A percentile compares a stretch with the other conserved stretches of the same genome.
Evolutionary conservation across 2,329 filamentous ascomycete species (phyloP).

Genomic region (Trichoderma koningiopsis): DNA sequence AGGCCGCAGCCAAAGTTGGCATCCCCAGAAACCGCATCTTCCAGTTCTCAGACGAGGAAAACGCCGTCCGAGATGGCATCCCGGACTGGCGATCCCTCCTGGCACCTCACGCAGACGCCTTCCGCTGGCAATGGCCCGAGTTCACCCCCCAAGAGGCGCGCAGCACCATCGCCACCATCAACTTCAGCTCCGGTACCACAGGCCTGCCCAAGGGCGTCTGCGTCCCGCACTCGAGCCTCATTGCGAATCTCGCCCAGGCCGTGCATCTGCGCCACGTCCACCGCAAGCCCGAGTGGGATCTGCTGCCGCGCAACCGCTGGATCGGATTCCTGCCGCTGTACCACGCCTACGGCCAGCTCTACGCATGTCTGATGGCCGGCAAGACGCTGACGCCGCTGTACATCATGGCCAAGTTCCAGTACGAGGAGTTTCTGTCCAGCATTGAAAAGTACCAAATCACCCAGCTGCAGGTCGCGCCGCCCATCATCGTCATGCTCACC

Average conservation of each 20-base stretch:
- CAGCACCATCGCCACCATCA: constrained; percentile 47
- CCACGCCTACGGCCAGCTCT: constrained; percentile 60
- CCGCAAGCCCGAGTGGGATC: constrained; percentile 31
- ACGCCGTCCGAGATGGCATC: constrained; percentile 37
- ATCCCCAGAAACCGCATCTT: constrained; percentile 49
- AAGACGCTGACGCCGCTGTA: constrained; percentile 52
- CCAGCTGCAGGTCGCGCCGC: constrained; percentile 56
- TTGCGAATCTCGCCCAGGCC: constrained; percentile 54
- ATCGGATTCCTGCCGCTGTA: constrained; percentile 67
- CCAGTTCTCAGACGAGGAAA: constrained; percentile 49
- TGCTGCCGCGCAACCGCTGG: constrained; percentile 50
- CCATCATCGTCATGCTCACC: constrained; percentile 60
- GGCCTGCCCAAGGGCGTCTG: constrained; percentile 55
- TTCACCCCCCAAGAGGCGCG: constrained; percentile 41
- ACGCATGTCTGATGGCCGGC: constrained; percentile 51
- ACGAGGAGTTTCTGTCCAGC: constrained; percentile 53
- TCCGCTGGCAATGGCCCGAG: constrained; percentile 45
- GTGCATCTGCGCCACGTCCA: constrained; percentile 48
- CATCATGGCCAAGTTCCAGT: constrained; percentile 59
- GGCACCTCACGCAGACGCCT: constrained; percentile 36
- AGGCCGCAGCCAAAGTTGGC: constrained; percentile 45
- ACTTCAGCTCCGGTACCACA: constrained; percentile 55
- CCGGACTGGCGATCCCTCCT: constrained; percentile 48
- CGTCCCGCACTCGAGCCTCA: constrained; percentile 52
- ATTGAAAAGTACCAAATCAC: constrained; percentile 57